These are phyloP conservation scores for Myxozyma geophila DNA, from an alignment of 805 yeast species.

Conservation along the genomic window DNA sequence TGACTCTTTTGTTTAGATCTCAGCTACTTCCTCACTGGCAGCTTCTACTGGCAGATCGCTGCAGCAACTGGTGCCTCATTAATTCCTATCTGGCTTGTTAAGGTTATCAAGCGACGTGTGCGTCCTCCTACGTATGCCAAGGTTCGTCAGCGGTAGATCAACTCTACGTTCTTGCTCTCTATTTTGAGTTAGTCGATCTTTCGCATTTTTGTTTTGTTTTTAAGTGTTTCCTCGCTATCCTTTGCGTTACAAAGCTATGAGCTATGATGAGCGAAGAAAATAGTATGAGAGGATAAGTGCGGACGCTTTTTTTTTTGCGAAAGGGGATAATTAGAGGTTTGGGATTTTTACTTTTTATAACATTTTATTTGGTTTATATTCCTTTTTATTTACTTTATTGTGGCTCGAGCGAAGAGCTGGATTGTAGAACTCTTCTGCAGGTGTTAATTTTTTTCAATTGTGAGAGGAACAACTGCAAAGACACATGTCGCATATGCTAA, in stretches of 20 bases:
- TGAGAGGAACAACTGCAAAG: neutral
- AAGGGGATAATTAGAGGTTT: neutral
- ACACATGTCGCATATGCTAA: neutral
- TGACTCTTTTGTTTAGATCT: slow-evolving; percentile 43
- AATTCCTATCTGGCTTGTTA: slow-evolving; percentile 87
- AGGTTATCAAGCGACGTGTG: slow-evolving; percentile 70
- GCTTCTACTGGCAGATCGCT: slow-evolving; percentile 70
- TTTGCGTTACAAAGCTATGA: neutral
- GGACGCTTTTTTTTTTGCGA: neutral
- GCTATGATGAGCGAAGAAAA: too few species aligned
- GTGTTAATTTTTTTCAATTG: neutral
- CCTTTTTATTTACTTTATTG: neutral
- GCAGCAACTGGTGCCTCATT: slow-evolving; percentile 71
- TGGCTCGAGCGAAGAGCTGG: neutral
- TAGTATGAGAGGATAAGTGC: neutral
- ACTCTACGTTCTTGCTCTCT: neutral
- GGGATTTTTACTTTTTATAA: neutral
- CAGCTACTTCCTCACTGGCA: slow-evolving; percentile 58
- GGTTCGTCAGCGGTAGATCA: slow-evolving; percentile 66
- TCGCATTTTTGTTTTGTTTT: neutral
- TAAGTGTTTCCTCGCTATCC: neutral
- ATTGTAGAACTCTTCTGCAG: slow-evolving; percentile 1
- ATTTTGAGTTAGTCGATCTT: neutral
- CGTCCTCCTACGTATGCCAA: slow-evolving; percentile 97
- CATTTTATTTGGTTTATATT: neutral